Evolutionary conservation across 1,139 yeast genomes (phyloP), one percentile per base, ranked within the genome.

Genomic region (Arxiozyma bovina): DNA sequence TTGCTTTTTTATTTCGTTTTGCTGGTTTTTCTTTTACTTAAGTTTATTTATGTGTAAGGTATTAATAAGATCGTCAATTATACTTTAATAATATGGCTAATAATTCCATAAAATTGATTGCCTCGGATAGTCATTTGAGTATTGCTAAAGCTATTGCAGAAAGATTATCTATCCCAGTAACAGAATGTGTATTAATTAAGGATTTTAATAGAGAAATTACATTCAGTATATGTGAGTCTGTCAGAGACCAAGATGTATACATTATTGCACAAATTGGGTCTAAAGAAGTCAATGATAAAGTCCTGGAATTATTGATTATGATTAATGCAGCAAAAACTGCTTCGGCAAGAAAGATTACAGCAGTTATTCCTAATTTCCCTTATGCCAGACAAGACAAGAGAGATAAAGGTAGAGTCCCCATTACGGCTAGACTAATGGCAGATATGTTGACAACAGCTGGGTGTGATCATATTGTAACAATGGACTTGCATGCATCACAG

Each of bases 401-500:
- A 73, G 98, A 93, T 73, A 93, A 93, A 73, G 82, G 91, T 56
- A 79, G 99, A 66, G 99, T 98, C 8, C 98, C 98, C 51, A 93
- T 93, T 63, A 91, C 98, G 7, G 98, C 98, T 55, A 91, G 91
- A 71, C 78, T 91, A 58, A 87, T 91, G 83, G 98, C 99, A 45
- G 93, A 91, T 67, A 82, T 93, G 87, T 76, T 93, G 57, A 88
- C 93, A 55, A 87, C 96, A 2, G 96, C 98, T 18, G 99, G 99
- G 7, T 91, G 96, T 70, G 83, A 89, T 70, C 99, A 93, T 72
- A 96, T 93, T 42, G 91, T 93, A 63, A 93, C 98, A 45, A 88
- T 93, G 96, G 99, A 93, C 70, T 76, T 93, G 64, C 99, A 93
- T 67, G 99, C 98, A 9, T 85, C 96, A n/a, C 99, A 93, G 72